phyloP scores from a whole-genome alignment of 805 yeast genomes.

The Saccharomyces jurei region DNA sequence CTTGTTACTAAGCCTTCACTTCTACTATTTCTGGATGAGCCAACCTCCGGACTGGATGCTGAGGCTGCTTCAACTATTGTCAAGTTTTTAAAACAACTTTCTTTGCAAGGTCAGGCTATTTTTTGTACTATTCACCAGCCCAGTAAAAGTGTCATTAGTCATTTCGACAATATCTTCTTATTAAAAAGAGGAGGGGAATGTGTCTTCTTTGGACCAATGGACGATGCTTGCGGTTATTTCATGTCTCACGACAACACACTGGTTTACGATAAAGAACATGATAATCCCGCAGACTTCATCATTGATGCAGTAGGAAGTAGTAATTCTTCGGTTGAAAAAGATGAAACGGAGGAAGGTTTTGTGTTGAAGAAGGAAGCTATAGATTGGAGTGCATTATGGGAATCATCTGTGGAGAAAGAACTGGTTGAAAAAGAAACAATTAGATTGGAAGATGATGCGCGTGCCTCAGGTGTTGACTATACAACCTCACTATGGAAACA shows the following conservation, averaged over 20 bases:
- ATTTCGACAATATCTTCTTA: conserved; percentile 52
- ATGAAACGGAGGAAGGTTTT: background rate
- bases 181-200: conserved; percentile 67
- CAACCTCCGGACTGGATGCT: conserved; percentile 54
- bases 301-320: conserved; percentile 62
- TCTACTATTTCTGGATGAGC: conserved; percentile 50
- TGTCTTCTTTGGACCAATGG: conserved; percentile 66
- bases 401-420: conserved; percentile 9
- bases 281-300: conserved; percentile 73
- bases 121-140: conserved; percentile 64
- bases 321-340: conserved; percentile 41
- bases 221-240: conserved; percentile 43
- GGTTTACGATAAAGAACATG: conserved; percentile 39
- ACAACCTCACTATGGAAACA: conserved; percentile 13
- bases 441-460: conserved; percentile 14
- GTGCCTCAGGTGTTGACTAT: conserved; percentile 13
- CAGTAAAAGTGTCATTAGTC: conserved; percentile 50
- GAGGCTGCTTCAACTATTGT: conserved; percentile 54
- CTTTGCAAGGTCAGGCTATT: conserved; percentile 48
- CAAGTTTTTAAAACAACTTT: conserved; percentile 42
- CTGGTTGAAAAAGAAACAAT: conserved; percentile 3
- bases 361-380: conserved; percentile 2
- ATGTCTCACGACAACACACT: conserved; percentile 53
- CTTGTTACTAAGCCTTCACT: conserved; percentile 48
- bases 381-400: conserved; percentile 22